Evolutionary conservation across 768 basidiomycete genomes (phyloP).

Genomic region (Daedaleopsis nitida): DNA sequence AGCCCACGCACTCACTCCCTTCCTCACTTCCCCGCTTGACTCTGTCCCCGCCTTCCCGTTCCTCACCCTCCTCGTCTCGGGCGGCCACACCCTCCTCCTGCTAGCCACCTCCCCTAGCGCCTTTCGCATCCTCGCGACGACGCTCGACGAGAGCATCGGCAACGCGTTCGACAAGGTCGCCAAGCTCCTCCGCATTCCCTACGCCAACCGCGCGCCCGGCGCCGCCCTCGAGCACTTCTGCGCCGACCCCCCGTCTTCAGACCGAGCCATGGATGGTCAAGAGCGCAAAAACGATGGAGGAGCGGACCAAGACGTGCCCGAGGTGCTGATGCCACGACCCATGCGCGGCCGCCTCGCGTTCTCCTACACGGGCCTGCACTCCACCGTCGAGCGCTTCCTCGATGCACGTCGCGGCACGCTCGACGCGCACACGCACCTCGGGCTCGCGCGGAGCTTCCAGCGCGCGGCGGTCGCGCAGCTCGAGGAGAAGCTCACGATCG

Average conservation of each 20-base stretch:
- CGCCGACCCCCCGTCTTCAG: too few relatives aligned
- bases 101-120: slow-evolving; percentile 59
- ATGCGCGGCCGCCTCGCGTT: slow-evolving; percentile 62
- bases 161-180: slow-evolving; percentile 85
- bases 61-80: slow-evolving; percentile 84
- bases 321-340: slow-evolving; percentile 28
- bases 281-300: too few relatives aligned
- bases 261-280: too few relatives aligned
- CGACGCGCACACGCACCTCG: slow-evolving; percentile 40
- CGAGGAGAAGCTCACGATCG: slow-evolving; percentile 69
- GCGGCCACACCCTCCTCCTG: slow-evolving; percentile 91
- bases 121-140: slow-evolving; percentile 75
- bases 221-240: slow-evolving; percentile 81
- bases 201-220: slow-evolving; percentile 67
- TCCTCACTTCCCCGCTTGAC: slow-evolving; percentile 59
- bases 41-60: slow-evolving; percentile 73
- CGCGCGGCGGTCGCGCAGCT: slow-evolving; percentile 70
- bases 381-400: slow-evolving; percentile 64
- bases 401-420: slow-evolving; percentile 43
- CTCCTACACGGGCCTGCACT: slow-evolving; percentile 80
- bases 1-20: slow-evolving; percentile 86
- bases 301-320: slow-evolving; percentile 2
- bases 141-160: slow-evolving; percentile 75
- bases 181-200: slow-evolving; percentile 65
- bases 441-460: slow-evolving; percentile 75